Base-by-base conservation (phyloP, 257 asterid species). In the Solanum virginianum region DNA sequence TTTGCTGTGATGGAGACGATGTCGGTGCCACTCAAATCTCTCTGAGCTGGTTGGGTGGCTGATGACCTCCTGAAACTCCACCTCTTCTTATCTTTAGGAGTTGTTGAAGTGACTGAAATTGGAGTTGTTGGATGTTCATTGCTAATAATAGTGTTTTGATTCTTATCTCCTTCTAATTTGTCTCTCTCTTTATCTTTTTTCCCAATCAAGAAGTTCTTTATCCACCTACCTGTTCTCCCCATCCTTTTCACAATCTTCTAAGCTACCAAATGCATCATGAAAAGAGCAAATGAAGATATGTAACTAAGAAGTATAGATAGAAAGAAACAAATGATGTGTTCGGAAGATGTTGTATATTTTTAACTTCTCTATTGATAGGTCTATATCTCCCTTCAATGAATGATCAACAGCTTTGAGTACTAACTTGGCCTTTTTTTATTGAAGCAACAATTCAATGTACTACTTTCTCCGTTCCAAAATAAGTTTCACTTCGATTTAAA, bases 31-130 rank as follows among this genome's bases (percentile, higher is more conserved):
- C n/a, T 39, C 39, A 83, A 49, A 12, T 83, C 85, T 20, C 16
- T 63, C 82, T 85, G 89, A 8, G 86, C 90, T 26, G 95, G 92
- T 13, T 92, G 90, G 51, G 94, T 69, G 83, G 95, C 95, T 16
- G 99, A 94, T 11, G 98, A 95, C 83, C 98, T 91, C 81, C 99
- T 95, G 87, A 97, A 97, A 83, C 99, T 97, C 98, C 99, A 97
- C 15, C 98, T 86, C 60, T 93, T 92, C 90, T 95, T 97, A 85
- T 97, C 98, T 70, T 85, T 91, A 0, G 98, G 93, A 15, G 96
- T 93, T 0, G 95, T 90, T 4, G 97, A 93, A 4, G 92, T 88
- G 83, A 82, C 79, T 17, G 93, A 63, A 16, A 88, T 68, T 20
- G 95, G 96, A 13, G 98, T 92, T 7, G 94, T 59, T 0, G 95